A percentile compares a stretch with the other conserved stretches of the same genome.
phyloP scores from a whole-genome alignment of 1,139 yeast species.

The Casaregolazyma suthepensis region DNA sequence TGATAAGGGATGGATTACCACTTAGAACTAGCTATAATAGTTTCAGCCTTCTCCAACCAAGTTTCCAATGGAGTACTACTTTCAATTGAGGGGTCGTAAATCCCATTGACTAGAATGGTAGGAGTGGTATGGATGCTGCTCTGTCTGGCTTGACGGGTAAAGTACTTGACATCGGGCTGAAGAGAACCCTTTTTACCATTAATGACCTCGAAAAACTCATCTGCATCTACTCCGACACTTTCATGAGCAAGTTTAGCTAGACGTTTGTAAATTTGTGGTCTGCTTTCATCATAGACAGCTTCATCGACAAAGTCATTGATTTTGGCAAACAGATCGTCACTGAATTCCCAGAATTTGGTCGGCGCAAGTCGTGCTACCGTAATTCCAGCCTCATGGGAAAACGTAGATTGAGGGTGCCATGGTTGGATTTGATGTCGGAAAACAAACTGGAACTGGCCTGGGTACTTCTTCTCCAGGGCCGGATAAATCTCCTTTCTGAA shows the following conservation, averaged over 20 bases:
- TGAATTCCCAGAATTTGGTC: slow-evolving; percentile 57
- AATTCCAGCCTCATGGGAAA: slow-evolving; percentile 65
- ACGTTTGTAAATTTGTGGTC: slow-evolving; percentile 52
- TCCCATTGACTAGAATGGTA: slow-evolving; percentile 69
- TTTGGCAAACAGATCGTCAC: slow-evolving; percentile 45
- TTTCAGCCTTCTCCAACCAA: slow-evolving; percentile 27
- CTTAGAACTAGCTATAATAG: slow-evolving; percentile 1
- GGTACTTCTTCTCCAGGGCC: slow-evolving; percentile 40
- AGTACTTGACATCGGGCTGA: slow-evolving; percentile 61
- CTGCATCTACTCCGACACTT: slow-evolving; percentile 29
- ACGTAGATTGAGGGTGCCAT: slow-evolving; percentile 74
- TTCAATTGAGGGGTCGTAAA: slow-evolving; percentile 41
- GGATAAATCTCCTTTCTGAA: slow-evolving; percentile 52
- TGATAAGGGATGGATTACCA: neutral
- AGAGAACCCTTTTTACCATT: slow-evolving; percentile 56
- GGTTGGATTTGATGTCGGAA: slow-evolving; percentile 69
- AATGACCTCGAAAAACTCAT: slow-evolving; percentile 27
- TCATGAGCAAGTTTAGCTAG: slow-evolving; percentile 47
- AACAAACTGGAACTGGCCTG: slow-evolving; percentile 45
- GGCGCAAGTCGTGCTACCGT: slow-evolving; percentile 61
- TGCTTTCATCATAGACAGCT: slow-evolving; percentile 46
- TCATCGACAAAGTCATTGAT: slow-evolving; percentile 52
- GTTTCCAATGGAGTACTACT: slow-evolving; percentile 29
- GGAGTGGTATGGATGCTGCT: slow-evolving; percentile 83
- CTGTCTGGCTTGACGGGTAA: slow-evolving; percentile 66